Base-by-base conservation (phyloP, 192 early-diverging fungal genomes). In the Gonapodya sp. region DNA sequence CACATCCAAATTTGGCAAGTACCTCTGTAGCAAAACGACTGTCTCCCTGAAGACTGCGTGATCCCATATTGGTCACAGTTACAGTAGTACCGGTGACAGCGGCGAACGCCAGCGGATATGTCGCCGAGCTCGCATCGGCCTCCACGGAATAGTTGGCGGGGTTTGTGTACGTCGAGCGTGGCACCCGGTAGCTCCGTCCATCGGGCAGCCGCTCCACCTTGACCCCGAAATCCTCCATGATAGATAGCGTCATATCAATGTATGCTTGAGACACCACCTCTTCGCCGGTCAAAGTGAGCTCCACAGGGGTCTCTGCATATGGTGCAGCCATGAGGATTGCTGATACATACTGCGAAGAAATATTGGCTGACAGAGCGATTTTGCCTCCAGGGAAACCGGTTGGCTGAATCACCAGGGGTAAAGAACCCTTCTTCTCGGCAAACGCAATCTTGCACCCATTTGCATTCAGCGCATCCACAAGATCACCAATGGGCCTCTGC, bases 311-410 rank as follows among this genome's bases (percentile, higher is more conserved):
- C 82, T 85, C 83, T 74, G 86, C 87, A 83, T 98, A 98, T 1
- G 97, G 97, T 0, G 96, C 97, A 46, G 95, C 95, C 37, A 99
- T 89, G 18, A 99, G 89, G 79, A 99, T 96, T 18, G 96, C 95
- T 18, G 96, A 96, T 31, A 99, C 97, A 84, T 99, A 99, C 87
- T 99, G 97, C 35, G 96, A 98, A 79, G 94, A 95, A 78, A 98
- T 92, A 0, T 94, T 94, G 1, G 97, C 97, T 1, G 96, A 93
- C 1, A 99, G 87, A 82, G 93, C 87, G 83, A 99, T 96, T 75
- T 84, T 84, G 0, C 97, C 96, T 80, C 96, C 97, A 1, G 90
- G 88, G 75, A 99, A 89, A 18, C 95, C 94, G 34, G 87, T 85
- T 36, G 96, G 94, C n/a, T 86, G 87, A 36, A 99, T 93, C 36